phyloP scores from a whole-genome alignment of 83 land plant species.

The Thuja plicata region DNA sequence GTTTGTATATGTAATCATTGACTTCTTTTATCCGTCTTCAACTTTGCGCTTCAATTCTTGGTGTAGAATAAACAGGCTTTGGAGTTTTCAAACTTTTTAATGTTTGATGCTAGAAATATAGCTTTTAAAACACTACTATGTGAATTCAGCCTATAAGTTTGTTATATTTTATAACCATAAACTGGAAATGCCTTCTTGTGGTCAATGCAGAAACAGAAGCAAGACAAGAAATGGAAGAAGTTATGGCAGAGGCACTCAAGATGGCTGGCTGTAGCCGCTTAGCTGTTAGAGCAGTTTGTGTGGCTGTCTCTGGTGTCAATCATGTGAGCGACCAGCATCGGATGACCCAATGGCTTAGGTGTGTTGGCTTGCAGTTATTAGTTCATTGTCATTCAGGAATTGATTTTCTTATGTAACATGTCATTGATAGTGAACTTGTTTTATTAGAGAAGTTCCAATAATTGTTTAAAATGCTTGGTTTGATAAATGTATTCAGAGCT shows the following conservation, averaged over 20 bases:
- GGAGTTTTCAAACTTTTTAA: not conserved
- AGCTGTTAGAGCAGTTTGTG: conserved; percentile 74
- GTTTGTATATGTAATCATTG: not conserved
- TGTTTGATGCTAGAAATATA: not conserved
- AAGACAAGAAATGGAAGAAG: conserved; percentile 63
- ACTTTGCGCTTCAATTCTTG: not conserved
- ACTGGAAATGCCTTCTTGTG: not conserved
- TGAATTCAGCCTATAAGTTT: conserved; percentile 1
- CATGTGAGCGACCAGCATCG: conserved; percentile 60
- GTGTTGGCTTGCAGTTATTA: conserved; percentile 5
- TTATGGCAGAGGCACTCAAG: conserved; percentile 67
- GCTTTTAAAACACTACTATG: not conserved
- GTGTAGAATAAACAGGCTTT: not conserved
- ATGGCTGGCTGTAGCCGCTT: conserved; percentile 53
- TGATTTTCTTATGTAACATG: not conserved
- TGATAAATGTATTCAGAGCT: not conserved
- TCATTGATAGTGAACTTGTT: not conserved
- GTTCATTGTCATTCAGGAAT: not conserved
- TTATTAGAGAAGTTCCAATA: not conserved
- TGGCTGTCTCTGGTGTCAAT: conserved; percentile 80
- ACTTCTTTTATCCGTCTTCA: not conserved
- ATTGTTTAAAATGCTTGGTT: not conserved
- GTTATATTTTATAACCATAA: not conserved
- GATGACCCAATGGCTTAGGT: conserved; percentile 70
- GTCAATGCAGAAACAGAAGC: conserved; percentile 61